Conservation (phyloP, 1,284 basidiomycete genomes). For the Pseudozyma sp. region DNA sequence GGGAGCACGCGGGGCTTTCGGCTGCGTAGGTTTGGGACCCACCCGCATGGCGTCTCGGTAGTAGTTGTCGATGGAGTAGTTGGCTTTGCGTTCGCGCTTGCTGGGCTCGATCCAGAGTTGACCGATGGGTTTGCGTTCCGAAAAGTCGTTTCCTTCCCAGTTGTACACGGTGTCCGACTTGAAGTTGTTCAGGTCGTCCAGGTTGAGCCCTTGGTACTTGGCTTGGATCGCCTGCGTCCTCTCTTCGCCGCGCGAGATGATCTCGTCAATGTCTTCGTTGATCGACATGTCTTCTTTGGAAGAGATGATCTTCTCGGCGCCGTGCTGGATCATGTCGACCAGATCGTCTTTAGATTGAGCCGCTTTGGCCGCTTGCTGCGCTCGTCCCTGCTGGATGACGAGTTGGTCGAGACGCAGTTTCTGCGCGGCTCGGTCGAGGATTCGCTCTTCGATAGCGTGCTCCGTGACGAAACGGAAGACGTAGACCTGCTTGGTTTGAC, state of each 20-base stretch:
- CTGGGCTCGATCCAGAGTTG: constrained; percentile 82
- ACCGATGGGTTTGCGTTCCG: constrained; percentile 74
- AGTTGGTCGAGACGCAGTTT: constrained; percentile 95
- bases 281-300: constrained; percentile 75
- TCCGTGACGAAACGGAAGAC: constrained; percentile 98
- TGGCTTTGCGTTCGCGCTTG: constrained; percentile 91
- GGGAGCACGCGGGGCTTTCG: constrained; percentile 86
- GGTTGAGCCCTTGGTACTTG: constrained; percentile 91
- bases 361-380: constrained; percentile 73
- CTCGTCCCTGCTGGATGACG: constrained; percentile 94
- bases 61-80: constrained; percentile 82
- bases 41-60: constrained; percentile 91
- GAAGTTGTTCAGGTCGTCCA: constrained; percentile 97
- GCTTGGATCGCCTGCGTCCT: constrained; percentile 87
- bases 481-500: constrained; percentile 98
- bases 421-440: constrained; percentile 94
- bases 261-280: constrained; percentile 92
- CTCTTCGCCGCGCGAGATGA: constrained; percentile 83
- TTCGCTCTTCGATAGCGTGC: constrained; percentile 94
- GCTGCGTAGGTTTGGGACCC: constrained; percentile 77
- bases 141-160: constrained; percentile 97
- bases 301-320: constrained; percentile 96
- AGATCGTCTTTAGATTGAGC: constrained; percentile 96
- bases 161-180: constrained; percentile 83
- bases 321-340: constrained; percentile 97